These are phyloP conservation scores for Gentiana straminea DNA, from an alignment of 257 asterid species.

Conservation along the genomic window DNA sequence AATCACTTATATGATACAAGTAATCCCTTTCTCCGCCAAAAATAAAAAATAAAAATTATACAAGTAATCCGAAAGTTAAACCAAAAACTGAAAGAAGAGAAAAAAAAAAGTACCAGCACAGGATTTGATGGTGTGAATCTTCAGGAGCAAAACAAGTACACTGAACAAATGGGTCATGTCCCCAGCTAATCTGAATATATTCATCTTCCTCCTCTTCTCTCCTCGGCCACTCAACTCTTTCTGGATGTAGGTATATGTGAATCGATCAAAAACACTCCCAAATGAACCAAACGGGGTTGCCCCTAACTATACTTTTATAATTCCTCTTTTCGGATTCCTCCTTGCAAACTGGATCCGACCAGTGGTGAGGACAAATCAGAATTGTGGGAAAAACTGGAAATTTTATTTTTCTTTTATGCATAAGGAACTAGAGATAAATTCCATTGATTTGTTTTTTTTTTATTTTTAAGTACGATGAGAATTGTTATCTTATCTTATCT, in stretches of 20 bases:
- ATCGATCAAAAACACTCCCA: conserved; percentile 10
- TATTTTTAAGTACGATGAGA: no score
- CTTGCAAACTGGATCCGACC: conserved; percentile 15
- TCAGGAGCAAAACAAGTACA: conserved; percentile 83
- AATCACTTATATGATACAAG: no score
- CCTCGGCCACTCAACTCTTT: conserved; percentile 1
- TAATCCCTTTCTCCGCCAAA: background rate
- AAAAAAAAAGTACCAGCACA: conserved; percentile 51
- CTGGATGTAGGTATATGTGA: conserved; percentile 2
- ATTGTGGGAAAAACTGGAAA: no score
- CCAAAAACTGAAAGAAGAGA: background rate
- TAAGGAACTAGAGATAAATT: no score
- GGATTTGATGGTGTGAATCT: conserved; percentile 93
- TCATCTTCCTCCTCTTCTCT: conserved; percentile 32
- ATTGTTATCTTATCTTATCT: no score
- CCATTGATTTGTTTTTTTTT: no score
- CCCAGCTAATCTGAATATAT: conserved; percentile 76
- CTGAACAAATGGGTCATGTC: conserved; percentile 90
- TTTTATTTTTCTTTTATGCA: no score
- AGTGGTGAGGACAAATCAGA: background rate
- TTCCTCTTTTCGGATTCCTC: background rate
- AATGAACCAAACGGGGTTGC: conserved; percentile 20
- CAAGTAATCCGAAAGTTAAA: background rate
- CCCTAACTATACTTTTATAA: background rate
- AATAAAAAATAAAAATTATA: background rate